Evolutionary conservation across 768 basidiomycete genomes (phyloP).

Genomic region (Neoboletus magnificus): DNA sequence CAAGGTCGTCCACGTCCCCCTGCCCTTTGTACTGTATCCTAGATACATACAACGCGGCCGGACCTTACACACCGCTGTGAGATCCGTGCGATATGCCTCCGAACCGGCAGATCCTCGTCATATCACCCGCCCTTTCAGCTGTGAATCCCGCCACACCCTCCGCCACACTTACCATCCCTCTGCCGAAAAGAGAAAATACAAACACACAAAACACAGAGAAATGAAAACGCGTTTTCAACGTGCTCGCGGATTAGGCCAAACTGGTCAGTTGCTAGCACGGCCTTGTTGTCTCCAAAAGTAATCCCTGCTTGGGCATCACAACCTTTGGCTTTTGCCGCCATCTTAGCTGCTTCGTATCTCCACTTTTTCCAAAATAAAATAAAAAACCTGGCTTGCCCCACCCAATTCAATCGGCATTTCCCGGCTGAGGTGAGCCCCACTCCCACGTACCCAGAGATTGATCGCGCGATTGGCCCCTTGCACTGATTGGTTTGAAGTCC

Average conservation of each 20-base stretch:
- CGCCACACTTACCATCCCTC: too few relatives aligned
- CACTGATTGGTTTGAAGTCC: conserved; percentile 10
- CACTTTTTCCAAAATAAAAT: conserved; percentile 1
- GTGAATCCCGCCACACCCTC: not conserved
- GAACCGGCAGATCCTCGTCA: not conserved
- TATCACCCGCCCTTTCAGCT: not conserved
- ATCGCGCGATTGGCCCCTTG: conserved; percentile 14
- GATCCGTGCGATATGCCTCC: conserved; percentile 12
- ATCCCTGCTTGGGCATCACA: conserved; percentile 2
- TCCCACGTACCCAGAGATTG: conserved; percentile 28
- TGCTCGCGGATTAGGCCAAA: not conserved
- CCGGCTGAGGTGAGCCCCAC: conserved; percentile 7
- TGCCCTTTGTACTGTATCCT: conserved; percentile 8
- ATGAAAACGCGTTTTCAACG: conserved; percentile 5
- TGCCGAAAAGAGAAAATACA: not conserved
- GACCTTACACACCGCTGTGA: conserved; percentile 10
- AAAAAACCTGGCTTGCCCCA: conserved; percentile 3
- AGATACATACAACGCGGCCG: conserved; percentile 7
- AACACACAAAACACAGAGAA: not conserved
- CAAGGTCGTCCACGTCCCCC: not conserved
- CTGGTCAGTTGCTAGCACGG: conserved; percentile 14
- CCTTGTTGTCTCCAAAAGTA: conserved; percentile 15
- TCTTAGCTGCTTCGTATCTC: conserved; percentile 22
- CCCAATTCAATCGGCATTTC: conserved; percentile 29
- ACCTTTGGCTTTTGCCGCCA: conserved; percentile 4